Percentiles rank a stretch among this genome's conserved stretches.
Conservation (phyloP, 129 eudicot genomes). For the Pittosporum tobira region DNA sequence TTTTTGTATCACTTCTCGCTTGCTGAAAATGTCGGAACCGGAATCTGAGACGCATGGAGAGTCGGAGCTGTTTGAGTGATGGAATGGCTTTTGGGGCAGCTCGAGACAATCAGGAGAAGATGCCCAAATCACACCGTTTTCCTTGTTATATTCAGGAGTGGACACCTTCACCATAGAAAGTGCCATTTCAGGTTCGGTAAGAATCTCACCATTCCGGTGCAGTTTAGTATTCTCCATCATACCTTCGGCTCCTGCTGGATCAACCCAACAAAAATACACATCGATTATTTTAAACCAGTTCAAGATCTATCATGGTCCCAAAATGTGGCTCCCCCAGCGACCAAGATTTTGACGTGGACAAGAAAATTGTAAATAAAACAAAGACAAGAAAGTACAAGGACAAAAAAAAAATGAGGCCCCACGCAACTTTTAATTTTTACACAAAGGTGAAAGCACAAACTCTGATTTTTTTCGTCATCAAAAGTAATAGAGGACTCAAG, state of each 20-base stretch:
- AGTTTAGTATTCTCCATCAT: slow-evolving; percentile 33
- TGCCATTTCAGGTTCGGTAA: slow-evolving; percentile 41
- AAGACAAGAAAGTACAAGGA: no score
- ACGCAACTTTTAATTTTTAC: no score
- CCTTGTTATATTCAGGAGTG: slow-evolving; percentile 50
- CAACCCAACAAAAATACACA: neutral
- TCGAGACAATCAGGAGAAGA: slow-evolving; percentile 84
- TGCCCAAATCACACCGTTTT: slow-evolving; percentile 72
- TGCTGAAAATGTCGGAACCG: slow-evolving; percentile 85
- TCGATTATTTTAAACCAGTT: no score
- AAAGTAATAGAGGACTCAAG: no score
- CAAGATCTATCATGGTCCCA: no score
- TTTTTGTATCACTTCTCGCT: slow-evolving; percentile 86
- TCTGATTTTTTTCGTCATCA: no score
- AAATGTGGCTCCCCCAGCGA: no score
- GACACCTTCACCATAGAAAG: slow-evolving; percentile 74
- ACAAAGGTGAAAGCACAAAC: no score
- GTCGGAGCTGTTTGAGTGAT: slow-evolving; percentile 70
- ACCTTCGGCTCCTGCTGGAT: slow-evolving; percentile 44
- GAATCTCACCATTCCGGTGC: slow-evolving; percentile 39
- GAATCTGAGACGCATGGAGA: slow-evolving; percentile 90
- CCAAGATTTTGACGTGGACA: no score
- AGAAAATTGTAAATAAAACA: no score
- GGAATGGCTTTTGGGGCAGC: slow-evolving; percentile 80
- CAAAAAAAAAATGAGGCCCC: no score